Percentiles rank a stretch among this genome's conserved stretches.
These are phyloP conservation scores for Fusarium sp. DNA, from an alignment of 2,329 filamentous ascomycete species.

Conservation along the genomic window DNA sequence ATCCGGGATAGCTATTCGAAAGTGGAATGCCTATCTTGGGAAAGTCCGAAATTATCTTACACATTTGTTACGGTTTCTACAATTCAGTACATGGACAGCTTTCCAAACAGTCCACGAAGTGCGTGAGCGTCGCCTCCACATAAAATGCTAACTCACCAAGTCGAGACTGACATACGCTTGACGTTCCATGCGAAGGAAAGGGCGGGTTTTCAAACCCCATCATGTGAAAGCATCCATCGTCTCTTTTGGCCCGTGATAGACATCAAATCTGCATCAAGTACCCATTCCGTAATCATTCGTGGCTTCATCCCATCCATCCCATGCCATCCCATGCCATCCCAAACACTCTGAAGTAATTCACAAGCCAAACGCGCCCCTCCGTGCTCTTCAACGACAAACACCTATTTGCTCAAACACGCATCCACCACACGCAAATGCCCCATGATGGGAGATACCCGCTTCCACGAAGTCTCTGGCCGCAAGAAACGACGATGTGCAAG, in stretches of 20 bases:
- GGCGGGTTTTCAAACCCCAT: constrained; percentile 16
- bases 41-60: constrained; percentile 20
- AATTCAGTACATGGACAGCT: no score
- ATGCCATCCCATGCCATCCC: constrained; percentile 39
- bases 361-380: constrained; percentile 27
- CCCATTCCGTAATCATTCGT: constrained; percentile 47
- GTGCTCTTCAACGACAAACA: constrained; percentile 26
- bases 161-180: constrained; percentile 1
- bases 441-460: constrained; percentile 29
- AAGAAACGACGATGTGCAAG: constrained; percentile 29
- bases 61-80: neutral
- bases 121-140: neutral
- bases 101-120: neutral
- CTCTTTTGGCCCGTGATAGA: constrained; percentile 48
- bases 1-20: constrained; percentile 6
- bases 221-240: constrained; percentile 45
- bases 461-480: constrained; percentile 22
- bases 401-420: constrained; percentile 26
- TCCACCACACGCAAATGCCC: constrained; percentile 29
- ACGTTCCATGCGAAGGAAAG: constrained; percentile 8
- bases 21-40: constrained; percentile 35
- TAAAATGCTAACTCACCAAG: constrained; percentile 9
- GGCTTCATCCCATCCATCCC: constrained; percentile 45
- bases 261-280: constrained; percentile 46
- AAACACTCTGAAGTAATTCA: constrained; percentile 40